phyloP scores from a whole-genome alignment of 2,329 filamentous ascomycete genomes.

The Colletotrichum trifolii region DNA sequence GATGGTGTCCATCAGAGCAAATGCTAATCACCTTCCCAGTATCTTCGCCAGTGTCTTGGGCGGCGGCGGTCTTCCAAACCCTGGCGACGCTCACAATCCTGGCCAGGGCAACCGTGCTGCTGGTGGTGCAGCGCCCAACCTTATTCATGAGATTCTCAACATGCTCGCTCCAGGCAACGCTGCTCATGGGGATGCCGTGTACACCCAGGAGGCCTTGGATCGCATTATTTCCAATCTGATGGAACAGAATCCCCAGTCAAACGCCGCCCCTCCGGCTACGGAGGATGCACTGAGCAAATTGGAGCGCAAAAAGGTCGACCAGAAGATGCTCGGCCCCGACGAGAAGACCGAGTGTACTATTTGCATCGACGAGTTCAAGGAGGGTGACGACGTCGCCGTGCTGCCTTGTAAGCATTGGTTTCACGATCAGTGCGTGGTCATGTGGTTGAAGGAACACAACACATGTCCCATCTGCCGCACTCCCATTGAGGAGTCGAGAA shows the following conservation, averaged over 20 bases:
- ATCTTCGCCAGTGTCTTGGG: slow-evolving; percentile 60
- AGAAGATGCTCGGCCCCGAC: slow-evolving; percentile 73
- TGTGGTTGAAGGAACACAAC: slow-evolving; percentile 91
- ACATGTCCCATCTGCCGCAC: slow-evolving; percentile 87
- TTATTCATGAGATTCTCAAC: slow-evolving; percentile 64
- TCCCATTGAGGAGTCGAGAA: slow-evolving; percentile 58
- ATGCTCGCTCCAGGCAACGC: slow-evolving; percentile 65
- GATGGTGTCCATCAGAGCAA: slow-evolving; percentile 32
- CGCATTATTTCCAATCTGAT: slow-evolving; percentile 88
- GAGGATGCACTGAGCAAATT: slow-evolving; percentile 79
- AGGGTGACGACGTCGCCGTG: slow-evolving; percentile 78
- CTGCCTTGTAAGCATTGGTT: slow-evolving; percentile 96
- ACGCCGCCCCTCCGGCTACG: slow-evolving; percentile 84
- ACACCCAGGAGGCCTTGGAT: slow-evolving; percentile 90
- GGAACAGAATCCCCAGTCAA: slow-evolving; percentile 81
- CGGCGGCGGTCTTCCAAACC: slow-evolving; percentile 49
- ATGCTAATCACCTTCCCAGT: slow-evolving; percentile 52
- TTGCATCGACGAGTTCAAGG: slow-evolving; percentile 86
- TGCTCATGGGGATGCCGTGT: slow-evolving; percentile 82
- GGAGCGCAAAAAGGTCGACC: slow-evolving; percentile 76
- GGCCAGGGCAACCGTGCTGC: slow-evolving; percentile 27
- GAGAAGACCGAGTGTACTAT: slow-evolving; percentile 89
- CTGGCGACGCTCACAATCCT: slow-evolving; percentile 32
- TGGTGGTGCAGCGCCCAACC: slow-evolving; percentile 38
- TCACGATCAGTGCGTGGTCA: slow-evolving; percentile 81